Evolutionary conservation across 2,329 filamentous ascomycete genomes (phyloP), one percentile per base, ranked within the genome.

Genomic region (Nigrospora oryzae): DNA sequence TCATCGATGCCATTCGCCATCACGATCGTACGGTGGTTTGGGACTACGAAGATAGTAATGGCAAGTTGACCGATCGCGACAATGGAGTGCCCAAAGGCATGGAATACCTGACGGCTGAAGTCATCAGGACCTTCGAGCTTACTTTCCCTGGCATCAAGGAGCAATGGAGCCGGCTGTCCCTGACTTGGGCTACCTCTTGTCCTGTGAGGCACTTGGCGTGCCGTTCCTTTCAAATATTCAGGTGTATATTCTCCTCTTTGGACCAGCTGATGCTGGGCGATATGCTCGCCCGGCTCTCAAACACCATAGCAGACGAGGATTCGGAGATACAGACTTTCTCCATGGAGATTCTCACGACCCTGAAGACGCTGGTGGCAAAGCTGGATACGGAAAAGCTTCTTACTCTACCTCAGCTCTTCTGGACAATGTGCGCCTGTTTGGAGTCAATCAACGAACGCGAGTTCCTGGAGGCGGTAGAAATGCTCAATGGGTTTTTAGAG

Each of bases 371-470:
- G 38, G 95, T 98, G 46, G 78, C 82, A 52, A 93, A 91, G 45
- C 70, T 97, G 28, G 83, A 90, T 16, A 75, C 85, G 0, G 78
- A 85, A 34, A 85, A 90, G 59, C 73, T 98, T 2, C 66, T 95
- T 40, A 81, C 83, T n/a, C 96, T 95, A 52, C 93, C 93, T 2
- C 91, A 97, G 57, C 71, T 98, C 1, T 97, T 98, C 65, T 98
- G 94, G 94, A 95, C 91, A 1, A 95, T 88, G 0, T 96, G 90
- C 56, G 93, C 93, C 11, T 98, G 93, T 60, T 70, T 98, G 16
- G 90, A 97, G 58, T 97, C 93, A 0, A 95, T 97, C 57, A 95
- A 97, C 52, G 94, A 98, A 64, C 79, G 84, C 17, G 93, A 98
- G 58, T 98, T 95, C 51, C 77, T 93, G 49, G 93, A 96, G 60